Conservation (phyloP, 345 rosid genomes). For the Bruguiera sexangula region DNA sequence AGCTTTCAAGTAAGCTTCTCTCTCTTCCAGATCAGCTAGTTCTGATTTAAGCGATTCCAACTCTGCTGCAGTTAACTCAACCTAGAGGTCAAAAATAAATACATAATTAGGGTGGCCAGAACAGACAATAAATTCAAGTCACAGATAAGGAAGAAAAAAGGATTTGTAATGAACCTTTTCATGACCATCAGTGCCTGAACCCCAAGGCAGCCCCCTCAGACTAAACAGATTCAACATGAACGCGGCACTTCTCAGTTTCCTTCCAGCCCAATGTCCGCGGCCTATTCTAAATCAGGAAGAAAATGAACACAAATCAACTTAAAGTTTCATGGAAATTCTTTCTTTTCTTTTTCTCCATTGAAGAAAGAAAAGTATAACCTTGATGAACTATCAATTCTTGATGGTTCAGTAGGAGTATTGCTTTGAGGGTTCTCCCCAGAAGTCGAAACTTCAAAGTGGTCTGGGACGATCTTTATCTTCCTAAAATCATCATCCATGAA, state of each 20-base stretch:
- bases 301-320: slow-evolving; percentile 22
- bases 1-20: slow-evolving; percentile 84
- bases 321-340: slow-evolving; percentile 1
- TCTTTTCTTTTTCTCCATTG: background rate
- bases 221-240: slow-evolving; percentile 73
- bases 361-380: slow-evolving; percentile 38
- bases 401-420: slow-evolving; percentile 36
- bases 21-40: slow-evolving; percentile 79
- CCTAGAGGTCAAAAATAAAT: slow-evolving; percentile 36
- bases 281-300: slow-evolving; percentile 58
- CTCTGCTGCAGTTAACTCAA: slow-evolving; percentile 65
- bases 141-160: slow-evolving; percentile 11
- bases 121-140: slow-evolving; percentile 1
- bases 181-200: slow-evolving; percentile 51
- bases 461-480: slow-evolving; percentile 58
- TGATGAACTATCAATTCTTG: slow-evolving; percentile 32
- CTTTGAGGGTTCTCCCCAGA: slow-evolving; percentile 32
- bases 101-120: slow-evolving; percentile 11
- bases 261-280: slow-evolving; percentile 40
- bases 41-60: slow-evolving; percentile 78
- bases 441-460: slow-evolving; percentile 65
- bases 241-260: slow-evolving; percentile 54
- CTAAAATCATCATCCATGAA: slow-evolving; percentile 74
- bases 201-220: slow-evolving; percentile 73
- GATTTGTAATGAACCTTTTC: slow-evolving; percentile 55